Base-by-base conservation (phyloP, 192 early-diverging fungal species). In the Gigaspora rosea region DNA sequence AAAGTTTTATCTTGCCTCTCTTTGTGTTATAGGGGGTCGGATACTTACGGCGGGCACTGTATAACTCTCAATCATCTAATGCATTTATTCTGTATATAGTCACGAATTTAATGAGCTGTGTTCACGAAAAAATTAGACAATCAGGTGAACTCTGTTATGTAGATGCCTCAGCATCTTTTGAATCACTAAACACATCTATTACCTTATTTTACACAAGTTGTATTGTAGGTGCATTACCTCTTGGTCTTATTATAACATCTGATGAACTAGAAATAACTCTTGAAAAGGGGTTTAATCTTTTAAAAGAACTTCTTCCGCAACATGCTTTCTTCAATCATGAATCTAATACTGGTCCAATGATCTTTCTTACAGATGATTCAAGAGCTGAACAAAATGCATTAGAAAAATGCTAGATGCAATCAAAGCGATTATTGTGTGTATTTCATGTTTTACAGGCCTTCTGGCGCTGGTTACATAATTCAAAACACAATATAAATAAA, bases 61-160 rank as follows among this genome's bases (percentile, higher is more conserved):
- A 20, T 48, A 3, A 68, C 18, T 11, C 41, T 6, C 2, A 15
- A 16, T 41, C 1, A 3, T 8, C 33, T 16, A 46, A 68, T 10
- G 35, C 41, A 68, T 47, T 68, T 48, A 68, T 68, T 18, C 9
- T 68, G 8, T 68, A 36, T 36, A 68, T 68, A 41, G 66, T 68
- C 11, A 68, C 46, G 12, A 20, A n/a, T 48, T n/a, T 68, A 1
- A 68, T 68, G 13, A 15, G 16, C 10, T 2, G 46, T 41, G 46
- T 68, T 20, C 36, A 68, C 46, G 66, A 68, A 20, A 68, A 48
- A 32, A 46, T 41, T 18, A 3, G 2, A 47, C 46, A 68, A 18
- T 10, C 66, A 41, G 16, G 66, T 3, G 22, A 41, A 15, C 6
- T 68, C 4, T 68, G 46, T 15, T 68, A 68, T 47, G 41, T 68